Conservation (phyloP, 176 grass and related monocot species). For the Calamus simplicifolius region DNA sequence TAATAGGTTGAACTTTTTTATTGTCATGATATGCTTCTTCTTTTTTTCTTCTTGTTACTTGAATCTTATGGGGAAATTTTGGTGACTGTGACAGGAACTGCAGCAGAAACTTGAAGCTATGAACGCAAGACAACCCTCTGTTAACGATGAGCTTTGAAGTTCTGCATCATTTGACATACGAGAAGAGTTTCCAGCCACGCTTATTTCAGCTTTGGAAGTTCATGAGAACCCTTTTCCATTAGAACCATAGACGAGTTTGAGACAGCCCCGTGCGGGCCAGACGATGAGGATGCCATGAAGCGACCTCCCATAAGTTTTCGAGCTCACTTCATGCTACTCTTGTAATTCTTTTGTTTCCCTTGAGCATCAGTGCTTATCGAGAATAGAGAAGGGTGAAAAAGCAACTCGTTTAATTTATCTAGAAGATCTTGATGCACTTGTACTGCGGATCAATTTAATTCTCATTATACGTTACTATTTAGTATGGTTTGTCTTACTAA, state of each 20-base stretch:
- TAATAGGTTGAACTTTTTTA: slow-evolving; percentile 7
- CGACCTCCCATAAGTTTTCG: slow-evolving; percentile 24
- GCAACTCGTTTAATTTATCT: no score
- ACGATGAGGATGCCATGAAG: slow-evolving; percentile 18
- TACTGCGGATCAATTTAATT: no score
- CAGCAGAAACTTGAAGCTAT: slow-evolving; percentile 48
- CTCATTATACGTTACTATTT: no score
- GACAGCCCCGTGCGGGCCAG: background rate
- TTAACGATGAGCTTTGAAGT: slow-evolving; percentile 71
- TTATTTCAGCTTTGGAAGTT: background rate
- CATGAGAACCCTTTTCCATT: background rate
- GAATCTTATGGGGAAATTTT: slow-evolving; percentile 19
- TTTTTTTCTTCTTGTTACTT: background rate
- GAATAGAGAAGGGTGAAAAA: no score
- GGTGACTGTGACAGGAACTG: slow-evolving; percentile 55
- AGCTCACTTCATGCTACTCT: slow-evolving; percentile 15
- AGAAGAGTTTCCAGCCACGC: background rate
- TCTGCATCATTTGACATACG: background rate
- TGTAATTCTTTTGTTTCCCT: slow-evolving; percentile 8
- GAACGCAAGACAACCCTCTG: slow-evolving; percentile 25
- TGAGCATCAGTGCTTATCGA: background rate
- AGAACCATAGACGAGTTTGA: background rate
- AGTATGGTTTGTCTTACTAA: no score
- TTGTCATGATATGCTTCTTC: background rate
- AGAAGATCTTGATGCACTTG: no score